Evolutionary conservation across 2,329 filamentous ascomycete genomes (phyloP).

Genomic region (Septoria petroselini): DNA sequence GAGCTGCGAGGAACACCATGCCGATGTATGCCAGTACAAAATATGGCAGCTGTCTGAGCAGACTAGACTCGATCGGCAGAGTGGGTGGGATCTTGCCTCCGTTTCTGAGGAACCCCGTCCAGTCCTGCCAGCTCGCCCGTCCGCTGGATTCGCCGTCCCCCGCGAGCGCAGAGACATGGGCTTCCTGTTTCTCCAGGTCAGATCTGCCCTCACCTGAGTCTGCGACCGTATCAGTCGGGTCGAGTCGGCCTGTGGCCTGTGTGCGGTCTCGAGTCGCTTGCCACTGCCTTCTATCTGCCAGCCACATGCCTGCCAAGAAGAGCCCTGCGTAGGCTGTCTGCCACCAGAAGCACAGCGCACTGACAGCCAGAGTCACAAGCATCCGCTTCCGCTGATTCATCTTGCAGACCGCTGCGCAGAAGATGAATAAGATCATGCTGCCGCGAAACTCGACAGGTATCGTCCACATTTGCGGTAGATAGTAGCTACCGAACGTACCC

Average conservation of each 20-base stretch:
- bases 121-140: neutral
- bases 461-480: constrained; percentile 13
- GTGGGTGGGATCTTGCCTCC: neutral
- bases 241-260: neutral
- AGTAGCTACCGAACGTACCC: neutral
- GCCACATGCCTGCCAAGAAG: constrained; percentile 8
- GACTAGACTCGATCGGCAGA: neutral
- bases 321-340: constrained; percentile 3
- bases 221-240: no score
- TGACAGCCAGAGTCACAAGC: neutral
- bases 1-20: neutral
- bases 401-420: neutral
- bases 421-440: constrained; percentile 6
- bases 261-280: neutral
- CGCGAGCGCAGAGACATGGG: no score
- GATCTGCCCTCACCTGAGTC: no score
- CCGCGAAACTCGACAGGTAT: constrained; percentile 10
- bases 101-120: neutral
- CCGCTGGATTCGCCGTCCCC: no score
- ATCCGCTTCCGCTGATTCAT: neutral
- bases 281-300: neutral
- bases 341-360: constrained; percentile 4
- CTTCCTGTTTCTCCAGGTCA: no score
- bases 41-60: neutral
- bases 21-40: neutral